Evolutionary conservation across 257 asterid species (phyloP).

Genomic region (Scutellaria minor): DNA sequence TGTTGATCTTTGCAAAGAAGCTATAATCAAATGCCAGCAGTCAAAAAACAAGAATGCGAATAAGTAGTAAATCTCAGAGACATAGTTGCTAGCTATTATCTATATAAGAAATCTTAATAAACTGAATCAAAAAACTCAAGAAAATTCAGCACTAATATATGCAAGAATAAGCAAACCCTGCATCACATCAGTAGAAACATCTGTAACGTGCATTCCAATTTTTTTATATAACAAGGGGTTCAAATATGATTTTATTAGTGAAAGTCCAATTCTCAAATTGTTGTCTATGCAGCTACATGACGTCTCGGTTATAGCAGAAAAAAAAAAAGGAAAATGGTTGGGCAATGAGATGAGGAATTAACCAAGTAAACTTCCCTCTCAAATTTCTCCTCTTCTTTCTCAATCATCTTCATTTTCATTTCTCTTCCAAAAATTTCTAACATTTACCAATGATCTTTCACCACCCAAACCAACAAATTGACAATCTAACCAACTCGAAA

Average conservation of each 20-base stretch:
- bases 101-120: not conserved
- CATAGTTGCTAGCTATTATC: not conserved
- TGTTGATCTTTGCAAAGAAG: not conserved
- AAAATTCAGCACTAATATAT: not conserved
- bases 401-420: not conserved
- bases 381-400: not conserved
- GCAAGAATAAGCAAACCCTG: not conserved
- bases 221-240: not conserved
- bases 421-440: not conserved
- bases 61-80: not conserved
- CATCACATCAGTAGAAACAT: not conserved
- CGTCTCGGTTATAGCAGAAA: not conserved
- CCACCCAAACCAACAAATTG: not conserved
- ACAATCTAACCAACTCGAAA: not conserved
- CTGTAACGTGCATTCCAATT: slow-evolving; percentile 4
- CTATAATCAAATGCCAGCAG: slow-evolving; percentile 11
- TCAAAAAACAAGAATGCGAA: slow-evolving; percentile 15
- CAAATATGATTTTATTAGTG: not conserved
- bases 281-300: not conserved
- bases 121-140: slow-evolving; percentile 9
- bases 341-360: not conserved
- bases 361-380: not conserved
- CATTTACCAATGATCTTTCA: not conserved
- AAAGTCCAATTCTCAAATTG: not conserved
- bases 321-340: not conserved